Conservation (phyloP, 2,329 filamentous ascomycete species). For the Fusarium nisikadoi region DNA sequence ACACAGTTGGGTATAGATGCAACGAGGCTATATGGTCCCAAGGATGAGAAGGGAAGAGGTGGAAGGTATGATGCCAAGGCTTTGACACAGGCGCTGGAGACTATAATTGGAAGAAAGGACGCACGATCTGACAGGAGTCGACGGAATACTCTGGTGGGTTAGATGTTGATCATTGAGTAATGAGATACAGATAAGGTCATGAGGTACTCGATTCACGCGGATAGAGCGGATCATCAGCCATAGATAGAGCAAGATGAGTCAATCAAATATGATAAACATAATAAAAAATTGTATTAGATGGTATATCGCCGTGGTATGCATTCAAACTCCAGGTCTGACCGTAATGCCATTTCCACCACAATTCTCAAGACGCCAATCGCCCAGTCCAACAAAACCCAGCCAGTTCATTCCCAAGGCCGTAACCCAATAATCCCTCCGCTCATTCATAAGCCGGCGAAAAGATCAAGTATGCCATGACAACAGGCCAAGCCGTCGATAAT, state of each 20-base stretch:
- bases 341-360: slow-evolving; percentile 18
- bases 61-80: slow-evolving; percentile 80
- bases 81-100: slow-evolving; percentile 78
- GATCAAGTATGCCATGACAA: slow-evolving; percentile 50
- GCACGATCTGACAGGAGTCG: slow-evolving; percentile 52
- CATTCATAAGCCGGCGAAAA: slow-evolving; percentile 31
- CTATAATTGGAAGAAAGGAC: slow-evolving; percentile 73
- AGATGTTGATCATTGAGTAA: not conserved
- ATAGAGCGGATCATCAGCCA: not conserved
- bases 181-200: not conserved
- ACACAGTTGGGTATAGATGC: slow-evolving; percentile 77
- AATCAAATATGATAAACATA: slow-evolving; percentile 3
- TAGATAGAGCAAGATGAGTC: too few species aligned
- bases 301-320: slow-evolving; percentile 33
- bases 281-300: slow-evolving; percentile 31
- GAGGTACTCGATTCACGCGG: not conserved
- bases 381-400: not conserved
- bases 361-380: slow-evolving; percentile 23
- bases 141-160: slow-evolving; percentile 57
- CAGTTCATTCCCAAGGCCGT: not conserved
- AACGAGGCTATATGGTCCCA: slow-evolving; percentile 79
- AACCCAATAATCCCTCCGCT: not conserved
- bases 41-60: slow-evolving; percentile 53
- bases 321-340: slow-evolving; percentile 35
- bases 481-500: slow-evolving; percentile 51